Evolutionary conservation across 2,329 filamentous ascomycete species (phyloP).

Genomic region (Epichloe gansuensis): DNA sequence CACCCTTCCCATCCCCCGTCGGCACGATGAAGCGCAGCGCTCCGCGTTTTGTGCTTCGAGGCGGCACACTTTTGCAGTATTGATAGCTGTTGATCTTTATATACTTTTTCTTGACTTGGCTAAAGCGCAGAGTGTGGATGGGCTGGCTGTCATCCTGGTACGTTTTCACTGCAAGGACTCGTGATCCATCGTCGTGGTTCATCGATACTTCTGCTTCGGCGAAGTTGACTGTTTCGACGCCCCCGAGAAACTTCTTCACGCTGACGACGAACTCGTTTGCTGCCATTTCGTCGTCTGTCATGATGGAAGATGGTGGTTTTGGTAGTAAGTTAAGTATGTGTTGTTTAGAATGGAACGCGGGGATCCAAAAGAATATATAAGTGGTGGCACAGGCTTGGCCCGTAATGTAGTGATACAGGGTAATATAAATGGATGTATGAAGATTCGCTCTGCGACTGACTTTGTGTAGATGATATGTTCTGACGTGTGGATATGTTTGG

Average conservation of each 20-base stretch:
- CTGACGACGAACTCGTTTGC: not conserved
- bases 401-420: too few relatives aligned
- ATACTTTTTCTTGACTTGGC: slow-evolving; percentile 2
- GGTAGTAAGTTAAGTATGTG: too few relatives aligned
- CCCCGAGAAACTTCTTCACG: not conserved
- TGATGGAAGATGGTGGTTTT: not conserved
- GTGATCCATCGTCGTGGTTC: not conserved
- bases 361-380: too few relatives aligned
- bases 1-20: not conserved
- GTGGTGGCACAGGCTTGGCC: too few relatives aligned
- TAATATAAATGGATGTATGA: too few relatives aligned
- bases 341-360: too few relatives aligned
- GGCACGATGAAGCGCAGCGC: not conserved
- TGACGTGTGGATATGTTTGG: not conserved
- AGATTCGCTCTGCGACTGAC: too few relatives aligned
- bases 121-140: slow-evolving; percentile 8
- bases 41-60: not conserved
- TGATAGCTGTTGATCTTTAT: slow-evolving; percentile 9
- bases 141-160: slow-evolving; percentile 2
- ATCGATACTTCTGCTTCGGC: not conserved
- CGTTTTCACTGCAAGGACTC: not conserved
- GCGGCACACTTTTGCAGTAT: not conserved
- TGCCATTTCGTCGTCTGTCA: not conserved
- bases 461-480: too few relatives aligned
- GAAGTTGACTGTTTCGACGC: not conserved